Evolutionary conservation across 768 basidiomycete genomes (phyloP).

Genomic region (Serendipita vermifera): DNA sequence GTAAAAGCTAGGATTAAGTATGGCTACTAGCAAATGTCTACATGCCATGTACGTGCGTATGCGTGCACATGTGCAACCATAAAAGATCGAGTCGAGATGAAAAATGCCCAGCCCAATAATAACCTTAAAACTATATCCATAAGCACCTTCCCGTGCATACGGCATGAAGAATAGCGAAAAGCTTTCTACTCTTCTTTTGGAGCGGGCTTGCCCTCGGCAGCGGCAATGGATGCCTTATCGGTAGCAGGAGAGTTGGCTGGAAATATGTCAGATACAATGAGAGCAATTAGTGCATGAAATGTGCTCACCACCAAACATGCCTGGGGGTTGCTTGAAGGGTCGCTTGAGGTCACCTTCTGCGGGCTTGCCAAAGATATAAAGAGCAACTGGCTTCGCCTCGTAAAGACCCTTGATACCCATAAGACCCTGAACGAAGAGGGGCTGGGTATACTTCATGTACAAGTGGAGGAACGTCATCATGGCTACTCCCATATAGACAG

Average conservation of each 20-base stretch:
- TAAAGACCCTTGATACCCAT: slow-evolving; percentile 90
- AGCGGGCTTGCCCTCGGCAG: slow-evolving; percentile 75
- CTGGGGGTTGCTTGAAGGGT: slow-evolving; percentile 64
- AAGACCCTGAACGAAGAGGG: slow-evolving; percentile 86
- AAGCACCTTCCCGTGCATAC: too few species aligned
- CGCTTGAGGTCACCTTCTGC: slow-evolving; percentile 80
- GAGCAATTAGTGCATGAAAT: slow-evolving; percentile 10
- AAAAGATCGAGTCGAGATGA: too few species aligned
- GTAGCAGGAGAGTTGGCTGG: slow-evolving; percentile 56
- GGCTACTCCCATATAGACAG: slow-evolving; percentile 58
- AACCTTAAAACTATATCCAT: too few species aligned
- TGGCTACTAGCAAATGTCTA: too few species aligned
- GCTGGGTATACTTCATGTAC: slow-evolving; percentile 93
- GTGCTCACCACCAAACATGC: slow-evolving; percentile 64
- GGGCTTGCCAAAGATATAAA: slow-evolving; percentile 67
- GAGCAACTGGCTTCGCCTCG: slow-evolving; percentile 71
- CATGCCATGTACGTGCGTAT: too few species aligned
- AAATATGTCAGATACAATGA: not conserved
- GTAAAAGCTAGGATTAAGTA: too few species aligned
- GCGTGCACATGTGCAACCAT: too few species aligned
- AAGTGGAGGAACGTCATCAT: slow-evolving; percentile 90
- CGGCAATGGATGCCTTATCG: slow-evolving; percentile 73
- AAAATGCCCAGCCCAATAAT: too few species aligned
- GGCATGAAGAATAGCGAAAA: too few species aligned
- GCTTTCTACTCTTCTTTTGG: slow-evolving; percentile 72